phyloP scores from a whole-genome alignment of 352 stramenopile genomes.

The Pythium utonaiense region DNA sequence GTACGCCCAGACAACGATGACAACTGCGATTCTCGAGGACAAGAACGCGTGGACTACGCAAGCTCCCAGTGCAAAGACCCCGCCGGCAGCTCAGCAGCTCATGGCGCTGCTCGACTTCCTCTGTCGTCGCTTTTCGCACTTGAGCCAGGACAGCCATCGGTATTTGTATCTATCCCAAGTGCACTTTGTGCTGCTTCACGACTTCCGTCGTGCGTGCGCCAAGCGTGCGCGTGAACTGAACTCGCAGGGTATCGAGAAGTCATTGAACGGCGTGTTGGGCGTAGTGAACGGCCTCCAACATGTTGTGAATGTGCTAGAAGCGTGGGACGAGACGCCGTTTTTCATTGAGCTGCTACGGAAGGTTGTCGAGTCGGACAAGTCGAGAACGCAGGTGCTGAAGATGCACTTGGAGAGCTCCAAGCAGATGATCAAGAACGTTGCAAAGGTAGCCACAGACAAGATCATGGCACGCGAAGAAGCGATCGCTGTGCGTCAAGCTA shows the following conservation, averaged over 20 bases:
- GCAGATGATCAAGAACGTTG: conserved; percentile 38
- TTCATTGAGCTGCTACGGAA: conserved; percentile 69
- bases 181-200: conserved; percentile 42
- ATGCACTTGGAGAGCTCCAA: conserved; percentile 65
- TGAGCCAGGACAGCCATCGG: conserved; percentile 58
- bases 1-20: conserved; percentile 45
- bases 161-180: conserved; percentile 82
- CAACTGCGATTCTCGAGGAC: background rate
- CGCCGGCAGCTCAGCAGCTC: conserved; percentile 30
- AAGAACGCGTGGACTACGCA: conserved; percentile 10
- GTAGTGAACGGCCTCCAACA: conserved; percentile 51
- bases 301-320: conserved; percentile 32
- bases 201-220: conserved; percentile 22
- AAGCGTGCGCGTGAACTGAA: conserved; percentile 7
- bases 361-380: conserved; percentile 49
- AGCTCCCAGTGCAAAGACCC: background rate
- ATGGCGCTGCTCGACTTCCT: conserved; percentile 62
- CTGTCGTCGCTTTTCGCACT: conserved; percentile 55
- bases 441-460: conserved; percentile 40
- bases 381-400: conserved; percentile 47
- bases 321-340: conserved; percentile 63
- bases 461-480: conserved; percentile 70
- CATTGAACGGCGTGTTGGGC: conserved; percentile 31
- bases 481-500: conserved; percentile 57
- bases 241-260: conserved; percentile 1